Conservation (phyloP, 345 rosid species). For the Camelina hispida region DNA sequence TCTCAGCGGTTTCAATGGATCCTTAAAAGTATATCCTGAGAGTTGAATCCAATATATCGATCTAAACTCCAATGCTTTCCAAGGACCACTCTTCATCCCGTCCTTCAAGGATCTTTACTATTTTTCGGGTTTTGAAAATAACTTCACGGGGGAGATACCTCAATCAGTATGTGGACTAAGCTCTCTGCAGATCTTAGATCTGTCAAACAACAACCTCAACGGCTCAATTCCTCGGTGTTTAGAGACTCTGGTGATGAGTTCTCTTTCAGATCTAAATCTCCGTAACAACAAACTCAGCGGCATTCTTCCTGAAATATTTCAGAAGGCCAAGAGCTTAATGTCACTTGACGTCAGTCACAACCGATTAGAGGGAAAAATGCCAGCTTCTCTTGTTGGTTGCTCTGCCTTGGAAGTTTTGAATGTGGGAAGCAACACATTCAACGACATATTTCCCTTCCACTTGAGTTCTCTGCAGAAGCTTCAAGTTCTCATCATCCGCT, state of each 20-base stretch:
- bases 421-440: neutral
- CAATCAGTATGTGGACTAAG: neutral
- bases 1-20: neutral
- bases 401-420: neutral
- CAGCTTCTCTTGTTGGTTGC: neutral
- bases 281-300: too few relatives aligned
- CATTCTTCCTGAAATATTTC: too few relatives aligned
- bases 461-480: neutral
- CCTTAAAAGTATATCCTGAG: neutral
- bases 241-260: too few relatives aligned
- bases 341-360: too few relatives aligned
- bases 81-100: constrained; percentile 1
- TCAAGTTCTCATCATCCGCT: neutral
- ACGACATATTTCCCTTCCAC: neutral
- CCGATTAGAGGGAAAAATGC: neutral
- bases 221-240: too few relatives aligned
- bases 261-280: too few relatives aligned
- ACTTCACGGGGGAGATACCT: constrained; percentile 11
- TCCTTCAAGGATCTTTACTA: accelerated
- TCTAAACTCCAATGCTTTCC: neutral
- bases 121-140: neutral
- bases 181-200: neutral
- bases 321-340: too few relatives aligned
- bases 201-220: too few relatives aligned
- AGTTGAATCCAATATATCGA: accelerated